phyloP scores from a whole-genome alignment of 805 yeast genomes.

The Priceomyces carsonii region DNA sequence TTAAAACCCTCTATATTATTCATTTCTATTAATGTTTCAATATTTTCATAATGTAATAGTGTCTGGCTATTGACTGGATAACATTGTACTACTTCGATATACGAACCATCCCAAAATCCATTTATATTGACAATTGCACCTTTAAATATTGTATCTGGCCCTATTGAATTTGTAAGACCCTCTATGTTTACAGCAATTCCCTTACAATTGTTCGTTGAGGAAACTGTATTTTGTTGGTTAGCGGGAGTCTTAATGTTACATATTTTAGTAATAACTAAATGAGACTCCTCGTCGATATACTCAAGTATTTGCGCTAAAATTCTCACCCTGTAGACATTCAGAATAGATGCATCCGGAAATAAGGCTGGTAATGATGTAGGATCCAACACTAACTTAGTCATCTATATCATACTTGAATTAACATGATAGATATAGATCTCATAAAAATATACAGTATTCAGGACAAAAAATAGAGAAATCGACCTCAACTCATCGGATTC shows the following conservation, averaged over 20 bases:
- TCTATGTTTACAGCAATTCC: slow-evolving; percentile 9
- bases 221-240: not conserved
- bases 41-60: slow-evolving; percentile 9
- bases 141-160: slow-evolving; percentile 8
- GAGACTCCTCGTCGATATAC: slow-evolving; percentile 14
- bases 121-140: slow-evolving; percentile 31
- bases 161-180: slow-evolving; percentile 10
- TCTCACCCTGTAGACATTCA: slow-evolving; percentile 21
- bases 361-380: slow-evolving; percentile 21
- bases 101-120: slow-evolving; percentile 32
- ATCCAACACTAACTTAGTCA: slow-evolving; percentile 33
- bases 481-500: no score
- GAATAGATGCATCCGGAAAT: slow-evolving; percentile 24
- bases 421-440: no score
- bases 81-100: slow-evolving; percentile 24
- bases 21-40: slow-evolving; percentile 16
- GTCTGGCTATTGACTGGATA: slow-evolving; percentile 13
- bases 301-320: slow-evolving; percentile 29
- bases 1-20: slow-evolving; percentile 11
- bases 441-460: no score
- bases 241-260: slow-evolving; percentile 15
- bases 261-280: slow-evolving; percentile 15
- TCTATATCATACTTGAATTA: no score
- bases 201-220: not conserved
- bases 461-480: no score